Conservation (phyloP, 495 filamentous ascomycete genomes). For the Tuber calosporum region DNA sequence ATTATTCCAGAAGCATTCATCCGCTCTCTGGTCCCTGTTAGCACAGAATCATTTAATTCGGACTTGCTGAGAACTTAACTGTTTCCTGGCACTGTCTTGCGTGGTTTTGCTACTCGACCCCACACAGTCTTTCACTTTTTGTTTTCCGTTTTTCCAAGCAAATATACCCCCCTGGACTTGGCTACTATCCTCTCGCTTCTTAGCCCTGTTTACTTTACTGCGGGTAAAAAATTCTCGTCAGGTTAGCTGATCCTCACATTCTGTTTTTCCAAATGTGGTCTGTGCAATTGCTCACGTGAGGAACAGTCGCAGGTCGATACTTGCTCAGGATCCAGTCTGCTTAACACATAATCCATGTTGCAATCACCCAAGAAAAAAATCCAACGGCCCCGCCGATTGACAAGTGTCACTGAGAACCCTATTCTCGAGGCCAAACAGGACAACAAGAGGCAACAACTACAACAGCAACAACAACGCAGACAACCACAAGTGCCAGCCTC, state of each 20-base stretch:
- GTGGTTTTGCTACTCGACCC: constrained; percentile 20
- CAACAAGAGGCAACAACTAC: constrained; percentile 24
- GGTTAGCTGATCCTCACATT: constrained; percentile 15
- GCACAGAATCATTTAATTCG: constrained; percentile 9
- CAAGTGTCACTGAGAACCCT: constrained; percentile 33
- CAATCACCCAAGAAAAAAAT: constrained; percentile 38
- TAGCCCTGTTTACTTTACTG: constrained; percentile 9
- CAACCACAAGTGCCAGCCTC: constrained; percentile 23
- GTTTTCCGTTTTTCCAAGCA: constrained; percentile 16
- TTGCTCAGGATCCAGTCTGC: constrained; percentile 15
- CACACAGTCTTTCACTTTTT: constrained; percentile 17
- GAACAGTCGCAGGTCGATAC: constrained; percentile 23
- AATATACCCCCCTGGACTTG: constrained; percentile 8
- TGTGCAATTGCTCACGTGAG: constrained; percentile 3
- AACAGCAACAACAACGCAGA: constrained; percentile 23
- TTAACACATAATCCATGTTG: constrained; percentile 25
- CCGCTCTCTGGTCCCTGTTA: constrained; percentile 3
- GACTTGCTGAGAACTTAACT: constrained; percentile 24
- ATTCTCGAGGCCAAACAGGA: constrained; percentile 40
- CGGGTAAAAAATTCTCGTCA: constrained; percentile 25
- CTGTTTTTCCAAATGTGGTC: not conserved
- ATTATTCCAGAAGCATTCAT: not conserved
- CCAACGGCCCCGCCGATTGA: constrained; percentile 38
- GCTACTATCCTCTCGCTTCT: constrained; percentile 10
- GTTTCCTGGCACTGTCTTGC: constrained; percentile 24